phyloP scores from a whole-genome alignment of 345 rosid genomes.

The Syzygium oleosum region DNA sequence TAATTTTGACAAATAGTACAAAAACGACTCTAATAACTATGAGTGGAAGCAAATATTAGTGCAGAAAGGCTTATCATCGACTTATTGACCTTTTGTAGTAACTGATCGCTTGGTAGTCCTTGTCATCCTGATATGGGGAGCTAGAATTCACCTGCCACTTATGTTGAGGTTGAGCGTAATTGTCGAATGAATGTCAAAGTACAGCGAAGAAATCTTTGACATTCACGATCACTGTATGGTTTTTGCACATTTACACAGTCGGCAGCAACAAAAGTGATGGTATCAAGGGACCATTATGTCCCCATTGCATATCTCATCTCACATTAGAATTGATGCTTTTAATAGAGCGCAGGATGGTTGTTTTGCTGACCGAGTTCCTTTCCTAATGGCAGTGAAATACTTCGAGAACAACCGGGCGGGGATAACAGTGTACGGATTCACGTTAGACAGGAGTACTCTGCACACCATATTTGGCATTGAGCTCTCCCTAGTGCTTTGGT shows the following conservation, averaged over 20 bases:
- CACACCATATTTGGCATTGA: constrained; percentile 82
- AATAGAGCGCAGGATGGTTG: background rate
- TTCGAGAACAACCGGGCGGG: constrained; percentile 92
- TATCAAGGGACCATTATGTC: background rate
- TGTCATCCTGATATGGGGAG: background rate
- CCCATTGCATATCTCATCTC: background rate
- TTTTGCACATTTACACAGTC: background rate
- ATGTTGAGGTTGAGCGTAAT: background rate
- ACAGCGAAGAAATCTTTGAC: background rate
- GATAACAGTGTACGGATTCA: constrained; percentile 78
- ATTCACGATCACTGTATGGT: background rate
- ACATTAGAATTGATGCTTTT: background rate
- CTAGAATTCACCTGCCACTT: background rate
- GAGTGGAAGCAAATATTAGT: no score
- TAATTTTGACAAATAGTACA: background rate
- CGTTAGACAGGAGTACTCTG: constrained; percentile 65
- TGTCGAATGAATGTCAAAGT: background rate
- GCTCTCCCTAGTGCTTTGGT: constrained; percentile 83
- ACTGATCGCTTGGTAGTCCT: background rate
- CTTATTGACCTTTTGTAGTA: background rate
- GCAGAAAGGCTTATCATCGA: no score
- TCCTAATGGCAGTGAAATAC: constrained; percentile 54
- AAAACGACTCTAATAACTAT: background rate
- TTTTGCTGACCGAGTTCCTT: background rate
- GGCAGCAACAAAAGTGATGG: background rate